These are phyloP conservation scores for Penicillium freii DNA, from an alignment of 2,329 filamentous ascomycete genomes.

Conservation along the genomic window DNA sequence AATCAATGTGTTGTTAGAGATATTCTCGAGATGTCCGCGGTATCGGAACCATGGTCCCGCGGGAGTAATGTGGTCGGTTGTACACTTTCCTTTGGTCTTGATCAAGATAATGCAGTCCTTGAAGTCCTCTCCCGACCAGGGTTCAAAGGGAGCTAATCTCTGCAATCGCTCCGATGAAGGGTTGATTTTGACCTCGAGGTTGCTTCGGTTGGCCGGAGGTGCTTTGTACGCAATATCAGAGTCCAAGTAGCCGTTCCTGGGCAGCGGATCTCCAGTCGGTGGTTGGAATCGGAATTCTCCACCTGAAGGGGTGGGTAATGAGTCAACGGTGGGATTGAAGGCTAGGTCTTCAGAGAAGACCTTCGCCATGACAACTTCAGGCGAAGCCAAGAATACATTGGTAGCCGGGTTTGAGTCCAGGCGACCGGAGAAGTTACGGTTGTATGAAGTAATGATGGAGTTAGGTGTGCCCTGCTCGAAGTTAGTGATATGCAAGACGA, in stretches of 20 bases:
- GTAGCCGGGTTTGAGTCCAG: constrained; percentile 93
- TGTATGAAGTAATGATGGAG: constrained; percentile 96
- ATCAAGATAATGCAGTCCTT: constrained; percentile 82
- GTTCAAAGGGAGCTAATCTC: constrained; percentile 75
- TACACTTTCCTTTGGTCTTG: constrained; percentile 93
- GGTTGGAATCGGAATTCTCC: constrained; percentile 85
- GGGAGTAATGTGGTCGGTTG: constrained; percentile 95
- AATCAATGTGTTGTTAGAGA: constrained; percentile 99
- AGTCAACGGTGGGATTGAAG: constrained; percentile 93
- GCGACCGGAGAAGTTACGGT: constrained; percentile 98
- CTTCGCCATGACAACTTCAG: constrained; percentile 81
- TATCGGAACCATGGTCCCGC: constrained; percentile 97
- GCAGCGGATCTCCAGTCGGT: constrained; percentile 77
- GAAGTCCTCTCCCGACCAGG: constrained; percentile 90
- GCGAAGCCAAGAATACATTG: constrained; percentile 86
- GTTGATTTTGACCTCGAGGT: constrained; percentile 75
- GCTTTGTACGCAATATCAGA: constrained; percentile 93
- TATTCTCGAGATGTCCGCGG: constrained; percentile 98
- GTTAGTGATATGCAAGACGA: neutral
- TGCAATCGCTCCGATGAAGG: constrained; percentile 68
- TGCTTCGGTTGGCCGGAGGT: constrained; percentile 57
- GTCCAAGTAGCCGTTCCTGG: constrained; percentile 76
- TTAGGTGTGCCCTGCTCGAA: constrained; percentile 92
- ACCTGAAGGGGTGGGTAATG: constrained; percentile 86
- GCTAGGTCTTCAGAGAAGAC: constrained; percentile 75